Evolutionary conservation across 306 rosid genomes (phyloP).

Genomic region (Dryas drummondii): DNA sequence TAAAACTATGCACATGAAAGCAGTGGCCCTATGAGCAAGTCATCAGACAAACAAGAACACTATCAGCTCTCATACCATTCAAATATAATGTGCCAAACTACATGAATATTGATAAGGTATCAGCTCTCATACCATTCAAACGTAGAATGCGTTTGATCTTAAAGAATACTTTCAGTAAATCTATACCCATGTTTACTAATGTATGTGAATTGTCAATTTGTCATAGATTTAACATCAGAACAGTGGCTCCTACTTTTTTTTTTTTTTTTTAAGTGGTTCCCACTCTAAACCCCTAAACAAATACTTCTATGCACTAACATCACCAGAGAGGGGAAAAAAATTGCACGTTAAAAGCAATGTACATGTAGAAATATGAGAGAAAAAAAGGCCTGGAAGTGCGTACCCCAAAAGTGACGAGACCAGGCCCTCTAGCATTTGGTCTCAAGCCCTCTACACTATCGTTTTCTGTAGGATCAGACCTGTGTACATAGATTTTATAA

Average conservation of each 20-base stretch:
- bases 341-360: background rate
- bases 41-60: background rate
- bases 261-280: background rate
- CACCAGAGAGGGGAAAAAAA: background rate
- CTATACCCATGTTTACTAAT: background rate
- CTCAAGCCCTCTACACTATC: slow-evolving; percentile 98
- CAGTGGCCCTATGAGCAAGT: background rate
- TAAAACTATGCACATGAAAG: background rate
- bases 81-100: background rate
- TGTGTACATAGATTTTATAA: slow-evolving; percentile 37
- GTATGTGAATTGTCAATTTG: background rate
- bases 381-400: slow-evolving; percentile 19
- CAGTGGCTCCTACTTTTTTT: too few species aligned
- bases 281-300: background rate
- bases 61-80: too few species aligned
- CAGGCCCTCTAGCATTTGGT: slow-evolving; percentile 99
- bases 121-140: background rate
- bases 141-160: background rate
- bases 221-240: background rate
- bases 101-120: background rate
- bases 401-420: slow-evolving; percentile 99
- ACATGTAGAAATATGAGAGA: background rate
- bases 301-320: background rate
- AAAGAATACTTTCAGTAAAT: background rate
- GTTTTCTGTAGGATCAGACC: slow-evolving; percentile 99